Conservation (phyloP, 2,329 filamentous ascomycete species). For the Nothophaeocryptopus gaeumannii region DNA sequence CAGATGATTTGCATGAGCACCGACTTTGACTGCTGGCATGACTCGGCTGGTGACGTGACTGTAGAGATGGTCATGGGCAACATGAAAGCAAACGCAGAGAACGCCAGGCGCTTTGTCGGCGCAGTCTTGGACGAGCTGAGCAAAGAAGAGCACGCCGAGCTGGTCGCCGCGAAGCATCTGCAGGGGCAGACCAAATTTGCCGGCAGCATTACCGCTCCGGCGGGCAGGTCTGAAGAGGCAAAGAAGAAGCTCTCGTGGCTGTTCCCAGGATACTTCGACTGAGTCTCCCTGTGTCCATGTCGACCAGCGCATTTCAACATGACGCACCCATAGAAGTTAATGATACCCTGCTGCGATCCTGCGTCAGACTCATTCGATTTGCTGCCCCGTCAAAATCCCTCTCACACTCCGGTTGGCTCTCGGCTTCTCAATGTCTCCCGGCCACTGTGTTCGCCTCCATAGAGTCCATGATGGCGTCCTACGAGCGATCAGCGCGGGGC, state of each 20-base stretch:
- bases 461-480: conserved; percentile 20
- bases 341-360: conserved; percentile 11
- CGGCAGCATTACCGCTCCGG: conserved; percentile 76
- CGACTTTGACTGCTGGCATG: conserved; percentile 98
- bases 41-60: conserved; percentile 72
- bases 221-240: conserved; percentile 69
- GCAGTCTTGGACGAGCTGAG: conserved; percentile 84
- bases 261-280: conserved; percentile 75
- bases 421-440: no score
- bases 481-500: not conserved
- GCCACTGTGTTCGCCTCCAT: conserved; percentile 16
- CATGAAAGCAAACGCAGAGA: conserved; percentile 89
- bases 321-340: not conserved
- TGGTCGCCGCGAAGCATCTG: conserved; percentile 78
- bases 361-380: not conserved
- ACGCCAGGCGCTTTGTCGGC: conserved; percentile 79
- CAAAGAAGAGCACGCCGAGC: conserved; percentile 69
- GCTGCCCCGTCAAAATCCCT: no score
- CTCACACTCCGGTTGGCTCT: no score
- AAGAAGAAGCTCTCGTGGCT: conserved; percentile 79
- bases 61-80: conserved; percentile 96
- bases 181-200: conserved; percentile 74
- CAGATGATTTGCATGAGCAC: conserved; percentile 99
- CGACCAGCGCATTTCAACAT: not conserved
- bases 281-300: not conserved